Evolutionary conservation across 495 filamentous ascomycete species (phyloP).

Genomic region (Hypoxylon fuscum): DNA sequence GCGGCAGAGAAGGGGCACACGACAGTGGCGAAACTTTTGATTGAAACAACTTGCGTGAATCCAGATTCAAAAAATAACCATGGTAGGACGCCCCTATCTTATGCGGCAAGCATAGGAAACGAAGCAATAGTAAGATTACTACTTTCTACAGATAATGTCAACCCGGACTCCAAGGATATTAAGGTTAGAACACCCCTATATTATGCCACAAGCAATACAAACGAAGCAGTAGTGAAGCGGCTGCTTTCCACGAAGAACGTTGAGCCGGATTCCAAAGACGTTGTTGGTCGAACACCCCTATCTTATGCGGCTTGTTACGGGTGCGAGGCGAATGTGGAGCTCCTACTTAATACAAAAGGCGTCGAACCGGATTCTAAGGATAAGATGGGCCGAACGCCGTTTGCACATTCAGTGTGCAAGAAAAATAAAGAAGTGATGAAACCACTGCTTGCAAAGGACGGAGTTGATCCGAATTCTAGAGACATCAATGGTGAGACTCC

Average conservation of each 20-base stretch:
- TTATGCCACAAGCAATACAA: neutral
- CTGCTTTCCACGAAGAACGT: neutral
- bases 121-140: neutral
- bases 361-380: too few relatives aligned
- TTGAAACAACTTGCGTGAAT: neutral
- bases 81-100: neutral
- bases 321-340: too few relatives aligned
- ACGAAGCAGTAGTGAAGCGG: neutral
- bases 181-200: neutral
- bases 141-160: neutral
- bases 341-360: too few relatives aligned
- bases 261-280: too few relatives aligned
- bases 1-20: constrained; percentile 17
- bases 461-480: too few relatives aligned
- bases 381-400: neutral
- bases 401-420: neutral
- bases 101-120: neutral
- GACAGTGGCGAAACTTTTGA: constrained; percentile 10
- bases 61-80: neutral
- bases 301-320: too few relatives aligned
- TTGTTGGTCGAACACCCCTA: too few relatives aligned
- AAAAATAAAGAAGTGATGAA: too few relatives aligned
- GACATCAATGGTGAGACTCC: too few relatives aligned
- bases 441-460: too few relatives aligned
- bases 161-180: neutral